phyloP scores from a whole-genome alignment of 2,329 filamentous ascomycete genomes.

The Aspergillus aculeatus region DNA sequence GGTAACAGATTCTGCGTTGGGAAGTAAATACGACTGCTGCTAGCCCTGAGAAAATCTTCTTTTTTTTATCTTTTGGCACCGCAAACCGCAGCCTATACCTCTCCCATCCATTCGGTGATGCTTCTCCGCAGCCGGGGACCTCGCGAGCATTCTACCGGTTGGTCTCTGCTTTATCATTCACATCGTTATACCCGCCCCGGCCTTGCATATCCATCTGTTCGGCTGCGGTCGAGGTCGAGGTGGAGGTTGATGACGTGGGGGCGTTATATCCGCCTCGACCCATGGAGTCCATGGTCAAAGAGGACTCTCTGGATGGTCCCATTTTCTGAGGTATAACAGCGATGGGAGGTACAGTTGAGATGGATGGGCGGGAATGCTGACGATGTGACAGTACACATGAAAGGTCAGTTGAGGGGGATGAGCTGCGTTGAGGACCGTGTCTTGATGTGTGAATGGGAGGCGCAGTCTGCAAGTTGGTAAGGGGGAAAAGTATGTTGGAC shows the following conservation, averaged over 20 bases:
- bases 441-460: neutral
- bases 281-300: slow-evolving; percentile 21
- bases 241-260: slow-evolving; percentile 9
- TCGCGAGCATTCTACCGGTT: neutral
- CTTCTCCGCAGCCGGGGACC: neutral
- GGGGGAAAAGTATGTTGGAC: neutral
- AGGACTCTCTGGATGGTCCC: neutral
- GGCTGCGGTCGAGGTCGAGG: neutral
- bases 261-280: slow-evolving; percentile 42
- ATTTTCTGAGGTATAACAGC: neutral
- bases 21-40: slow-evolving; percentile 12
- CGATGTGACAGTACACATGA: neutral
- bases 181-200: slow-evolving; percentile 35
- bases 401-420: neutral
- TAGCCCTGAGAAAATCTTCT: neutral
- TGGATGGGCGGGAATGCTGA: neutral
- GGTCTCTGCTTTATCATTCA: neutral
- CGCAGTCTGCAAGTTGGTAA: neutral
- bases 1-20: slow-evolving; percentile 53
- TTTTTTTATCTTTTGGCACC: neutral
- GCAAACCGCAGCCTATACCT: neutral
- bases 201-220: slow-evolving; percentile 21
- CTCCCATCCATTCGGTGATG: neutral
- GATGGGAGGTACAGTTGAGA: neutral
- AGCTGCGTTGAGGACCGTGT: neutral